Percentiles rank a stretch among this genome's conserved stretches.
Evolutionary conservation across 2,329 filamentous ascomycete species (phyloP).

Genomic region (Colletotrichum liaoningense): DNA sequence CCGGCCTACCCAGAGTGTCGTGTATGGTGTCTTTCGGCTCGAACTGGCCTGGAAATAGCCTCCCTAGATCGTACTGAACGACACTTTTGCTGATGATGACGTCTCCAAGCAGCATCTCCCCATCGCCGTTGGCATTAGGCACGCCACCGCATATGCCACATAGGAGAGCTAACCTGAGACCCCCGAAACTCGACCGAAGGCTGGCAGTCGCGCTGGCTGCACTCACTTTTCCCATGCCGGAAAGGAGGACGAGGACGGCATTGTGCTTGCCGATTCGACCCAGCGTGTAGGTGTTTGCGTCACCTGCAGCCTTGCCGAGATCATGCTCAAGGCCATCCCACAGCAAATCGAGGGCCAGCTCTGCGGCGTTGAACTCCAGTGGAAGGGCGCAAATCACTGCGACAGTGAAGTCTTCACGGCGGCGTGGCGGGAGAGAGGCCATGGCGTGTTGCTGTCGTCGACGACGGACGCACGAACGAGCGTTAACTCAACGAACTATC

Average conservation of each 20-base stretch:
- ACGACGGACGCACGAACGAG: too few species aligned
- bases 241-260: slow-evolving; percentile 43
- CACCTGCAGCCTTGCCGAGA: slow-evolving; percentile 40
- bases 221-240: slow-evolving; percentile 43
- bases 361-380: slow-evolving; percentile 21
- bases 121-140: slow-evolving; percentile 28
- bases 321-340: slow-evolving; percentile 39
- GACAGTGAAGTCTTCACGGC: slow-evolving; percentile 21
- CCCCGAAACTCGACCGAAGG: slow-evolving; percentile 47
- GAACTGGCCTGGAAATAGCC: slow-evolving; percentile 41
- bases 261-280: slow-evolving; percentile 41
- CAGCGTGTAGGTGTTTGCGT: slow-evolving; percentile 44
- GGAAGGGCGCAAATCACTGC: slow-evolving; percentile 30
- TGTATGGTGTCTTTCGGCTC: slow-evolving; percentile 39
- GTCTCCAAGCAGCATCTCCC: slow-evolving; percentile 45
- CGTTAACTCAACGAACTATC: too few species aligned
- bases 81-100: slow-evolving; percentile 45
- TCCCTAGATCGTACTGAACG: slow-evolving; percentile 44
- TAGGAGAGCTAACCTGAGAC: slow-evolving; percentile 48
- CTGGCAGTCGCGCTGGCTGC: slow-evolving; percentile 41
- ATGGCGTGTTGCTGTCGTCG: background rate
- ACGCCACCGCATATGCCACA: slow-evolving; percentile 55
- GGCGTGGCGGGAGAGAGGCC: background rate
- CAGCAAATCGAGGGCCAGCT: slow-evolving; percentile 40
- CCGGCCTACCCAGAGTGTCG: slow-evolving; percentile 42